A percentile compares a stretch with the other conserved stretches of the same genome.
These are phyloP conservation scores for Candida stauntonica DNA, from an alignment of 805 yeast species.

Conservation along the genomic window DNA sequence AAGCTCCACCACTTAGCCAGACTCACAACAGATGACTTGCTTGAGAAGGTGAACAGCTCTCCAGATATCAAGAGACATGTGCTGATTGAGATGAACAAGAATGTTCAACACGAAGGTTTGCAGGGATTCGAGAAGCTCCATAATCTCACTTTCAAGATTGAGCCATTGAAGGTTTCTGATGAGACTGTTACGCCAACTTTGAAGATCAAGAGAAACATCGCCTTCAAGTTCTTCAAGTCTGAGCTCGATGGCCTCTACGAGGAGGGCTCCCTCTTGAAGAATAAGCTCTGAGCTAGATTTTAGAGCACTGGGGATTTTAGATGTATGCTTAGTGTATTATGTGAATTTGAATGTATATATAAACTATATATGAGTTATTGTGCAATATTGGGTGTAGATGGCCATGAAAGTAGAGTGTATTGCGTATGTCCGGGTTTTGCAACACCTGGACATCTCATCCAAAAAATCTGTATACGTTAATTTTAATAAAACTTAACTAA, in stretches of 20 bases:
- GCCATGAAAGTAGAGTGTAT: no score
- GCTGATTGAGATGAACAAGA: conserved; percentile 36
- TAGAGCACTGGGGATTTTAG: no score
- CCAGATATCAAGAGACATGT: conserved; percentile 28
- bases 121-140: conserved; percentile 63
- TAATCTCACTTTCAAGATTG: conserved; percentile 47
- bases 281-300: conserved; percentile 14
- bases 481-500: no score
- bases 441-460: no score
- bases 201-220: conserved; percentile 46
- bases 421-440: no score
- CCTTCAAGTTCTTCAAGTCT: conserved; percentile 39
- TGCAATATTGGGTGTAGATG: no score
- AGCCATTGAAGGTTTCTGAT: conserved; percentile 59
- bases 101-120: conserved; percentile 32
- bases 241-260: conserved; percentile 41
- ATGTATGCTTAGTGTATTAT: no score
- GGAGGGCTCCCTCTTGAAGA: conserved; percentile 36
- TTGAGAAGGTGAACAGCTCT: conserved; percentile 13
- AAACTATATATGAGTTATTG: no score
- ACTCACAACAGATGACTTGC: conserved; percentile 8
- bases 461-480: no score
- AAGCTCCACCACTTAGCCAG: conserved; percentile 8
- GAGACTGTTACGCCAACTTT: conserved; percentile 67
- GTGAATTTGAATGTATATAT: background rate